Evolutionary conservation across 345 rosid genomes (phyloP), one percentile per base, ranked within the genome.

Genomic region (Noccaea bulbosa): DNA sequence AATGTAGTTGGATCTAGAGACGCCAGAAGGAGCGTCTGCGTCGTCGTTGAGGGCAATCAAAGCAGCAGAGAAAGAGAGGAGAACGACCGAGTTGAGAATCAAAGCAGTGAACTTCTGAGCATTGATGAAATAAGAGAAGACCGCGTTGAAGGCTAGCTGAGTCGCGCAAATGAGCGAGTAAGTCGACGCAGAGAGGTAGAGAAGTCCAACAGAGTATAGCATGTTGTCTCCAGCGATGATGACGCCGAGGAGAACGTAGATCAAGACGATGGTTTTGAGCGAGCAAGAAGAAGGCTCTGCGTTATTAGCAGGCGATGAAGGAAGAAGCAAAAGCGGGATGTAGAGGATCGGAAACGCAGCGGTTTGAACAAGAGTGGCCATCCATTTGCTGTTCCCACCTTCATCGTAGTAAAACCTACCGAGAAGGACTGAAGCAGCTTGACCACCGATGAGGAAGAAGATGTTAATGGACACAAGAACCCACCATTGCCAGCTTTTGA

Each of bases 121-220:
- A 70, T 93, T 93, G 69, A 93, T 76, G 83, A 89, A 87, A 77
- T 76, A 87, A 2, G 98, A 89, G 75, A 91, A 89, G 40, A 91
- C 81, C 0, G 96, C 94, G 51, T 91, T 93, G 58, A 89, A 93
- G 3, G 91, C 97, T 54, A 93, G 73, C n/a, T 93, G 98, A 35
- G 91, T 84, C 7, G 97, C 94, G 53, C 94, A 88, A 39, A 93
- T 87, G 30, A 93, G 94, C 8, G 98, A 91, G 63, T 91, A 93
- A 6, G 97, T 93, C 16, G 97, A 91, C 15, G 85, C 78, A 2
- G 96, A 81, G 54, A 93, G 96, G 81, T 87, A 85, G 49, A 84
- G 72, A 44, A 93, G 91, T 52, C 98, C 98, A 60, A 78, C 46
- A 38, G 97, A 91, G 75, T 87, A 91, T 41, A 91, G 34, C 92